phyloP scores from a whole-genome alignment of 768 basidiomycete genomes.

The Suillus discolor region DNA sequence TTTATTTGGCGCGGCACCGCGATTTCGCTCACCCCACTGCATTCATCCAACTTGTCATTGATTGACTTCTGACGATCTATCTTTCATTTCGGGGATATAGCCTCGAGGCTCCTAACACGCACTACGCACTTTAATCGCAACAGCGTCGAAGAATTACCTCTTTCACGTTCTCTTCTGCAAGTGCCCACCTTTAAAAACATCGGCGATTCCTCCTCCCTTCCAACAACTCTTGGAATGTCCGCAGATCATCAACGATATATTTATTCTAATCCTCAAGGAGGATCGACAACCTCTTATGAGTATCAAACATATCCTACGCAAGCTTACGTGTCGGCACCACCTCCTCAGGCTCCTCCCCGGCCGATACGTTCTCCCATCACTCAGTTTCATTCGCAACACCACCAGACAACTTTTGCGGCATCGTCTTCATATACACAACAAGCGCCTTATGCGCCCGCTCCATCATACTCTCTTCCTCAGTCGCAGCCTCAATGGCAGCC shows the following conservation, averaged over 20 bases:
- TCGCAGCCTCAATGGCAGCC: conserved; percentile 38
- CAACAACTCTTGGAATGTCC: conserved; percentile 38
- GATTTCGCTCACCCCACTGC: conserved; percentile 25
- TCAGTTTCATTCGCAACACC: conserved; percentile 36
- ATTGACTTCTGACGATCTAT: conserved; percentile 34
- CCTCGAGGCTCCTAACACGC: conserved; percentile 38
- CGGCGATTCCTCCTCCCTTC: conserved; percentile 24
- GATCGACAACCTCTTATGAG: conserved; percentile 47
- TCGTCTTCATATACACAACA: conserved; percentile 33
- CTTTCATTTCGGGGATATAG: conserved; percentile 39
- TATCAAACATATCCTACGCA: conserved; percentile 45
- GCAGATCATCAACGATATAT: conserved; percentile 53
- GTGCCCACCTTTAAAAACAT: conserved; percentile 8
- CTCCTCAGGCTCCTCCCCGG: conserved; percentile 34
- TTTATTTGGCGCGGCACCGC: conserved; percentile 27
- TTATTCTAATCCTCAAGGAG: conserved; percentile 51
- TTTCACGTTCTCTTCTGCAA: conserved; percentile 22
- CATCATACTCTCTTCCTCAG: conserved; percentile 32
- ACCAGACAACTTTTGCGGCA: conserved; percentile 26
- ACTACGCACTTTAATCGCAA: conserved; percentile 24
- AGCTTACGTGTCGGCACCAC: conserved; percentile 27
- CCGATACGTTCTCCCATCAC: conserved; percentile 31
- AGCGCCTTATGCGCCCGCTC: conserved; percentile 30
- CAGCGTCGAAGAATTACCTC: conserved; percentile 29
- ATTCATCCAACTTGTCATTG: conserved; percentile 37